Evolutionary conservation across 495 filamentous ascomycete species (phyloP).

Genomic region (Lichenothelia convexa): DNA sequence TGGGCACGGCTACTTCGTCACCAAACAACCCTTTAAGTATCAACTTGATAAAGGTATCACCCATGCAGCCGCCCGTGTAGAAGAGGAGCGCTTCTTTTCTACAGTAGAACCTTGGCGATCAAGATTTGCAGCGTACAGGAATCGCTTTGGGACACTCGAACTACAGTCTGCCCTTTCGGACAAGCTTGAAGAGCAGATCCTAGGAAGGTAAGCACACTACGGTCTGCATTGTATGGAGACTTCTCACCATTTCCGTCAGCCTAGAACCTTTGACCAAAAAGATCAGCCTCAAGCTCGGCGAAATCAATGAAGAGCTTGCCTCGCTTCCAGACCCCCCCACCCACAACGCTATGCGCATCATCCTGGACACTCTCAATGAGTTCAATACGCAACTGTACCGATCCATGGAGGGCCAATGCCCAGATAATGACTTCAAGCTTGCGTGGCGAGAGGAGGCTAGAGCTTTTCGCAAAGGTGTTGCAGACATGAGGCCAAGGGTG

Average conservation of each 20-base stretch:
- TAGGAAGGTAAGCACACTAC: constrained; percentile 2
- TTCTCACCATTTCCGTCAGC: constrained; percentile 4
- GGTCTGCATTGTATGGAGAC: not conserved
- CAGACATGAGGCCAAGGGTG: constrained; percentile 8
- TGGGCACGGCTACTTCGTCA: constrained; percentile 35
- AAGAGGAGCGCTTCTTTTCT: constrained; percentile 24
- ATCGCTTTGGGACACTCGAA: constrained; percentile 21
- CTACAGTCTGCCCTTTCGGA: constrained; percentile 22
- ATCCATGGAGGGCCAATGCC: constrained; percentile 10
- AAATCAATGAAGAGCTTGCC: constrained; percentile 13
- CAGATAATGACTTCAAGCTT: constrained; percentile 14
- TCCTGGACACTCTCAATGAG: constrained; percentile 9
- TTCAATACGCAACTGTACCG: constrained; percentile 6
- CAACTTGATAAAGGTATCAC: constrained; percentile 19
- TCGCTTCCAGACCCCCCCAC: constrained; percentile 18
- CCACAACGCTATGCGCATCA: constrained; percentile 12
- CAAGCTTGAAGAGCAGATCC: constrained; percentile 19
- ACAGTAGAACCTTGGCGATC: constrained; percentile 21
- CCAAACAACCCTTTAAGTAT: constrained; percentile 26
- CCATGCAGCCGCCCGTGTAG: constrained; percentile 19
- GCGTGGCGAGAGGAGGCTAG: constrained; percentile 7
- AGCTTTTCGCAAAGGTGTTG: constrained; percentile 7
- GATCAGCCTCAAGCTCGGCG: constrained; percentile 13
- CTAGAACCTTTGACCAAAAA: constrained; percentile 19
- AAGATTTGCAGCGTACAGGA: constrained; percentile 11